Evolutionary conservation across 2,329 filamentous ascomycete species (phyloP).

Genomic region (Pseudonectria buxi): DNA sequence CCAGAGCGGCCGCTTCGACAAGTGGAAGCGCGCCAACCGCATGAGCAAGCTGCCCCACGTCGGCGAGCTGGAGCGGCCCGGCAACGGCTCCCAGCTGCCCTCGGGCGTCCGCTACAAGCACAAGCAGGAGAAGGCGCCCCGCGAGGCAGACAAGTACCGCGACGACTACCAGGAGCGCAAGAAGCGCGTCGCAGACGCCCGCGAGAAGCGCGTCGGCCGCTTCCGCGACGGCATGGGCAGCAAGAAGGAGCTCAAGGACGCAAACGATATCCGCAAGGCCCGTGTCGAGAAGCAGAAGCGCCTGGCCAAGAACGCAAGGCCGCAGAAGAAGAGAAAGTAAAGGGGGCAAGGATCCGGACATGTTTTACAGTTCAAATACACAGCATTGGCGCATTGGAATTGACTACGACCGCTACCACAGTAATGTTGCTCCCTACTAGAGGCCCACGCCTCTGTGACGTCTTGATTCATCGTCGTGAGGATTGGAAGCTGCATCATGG

Average conservation of each 20-base stretch:
- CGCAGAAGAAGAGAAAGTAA: conserved; percentile 50
- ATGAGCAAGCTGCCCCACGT: conserved; percentile 71
- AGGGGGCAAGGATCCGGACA: no score
- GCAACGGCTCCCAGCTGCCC: conserved; percentile 20
- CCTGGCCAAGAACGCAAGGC: conserved; percentile 83
- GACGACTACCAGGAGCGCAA: conserved; percentile 88
- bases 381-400: no score
- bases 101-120: conserved; percentile 63
- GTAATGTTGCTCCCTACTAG: no score
- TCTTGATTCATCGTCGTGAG: no score
- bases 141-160: conserved; percentile 84
- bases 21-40: conserved; percentile 82
- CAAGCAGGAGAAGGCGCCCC: conserved; percentile 80
- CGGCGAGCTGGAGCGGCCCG: conserved; percentile 66
- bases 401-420: no score
- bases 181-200: conserved; percentile 81
- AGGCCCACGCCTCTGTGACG: no score
- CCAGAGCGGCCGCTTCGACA: conserved; percentile 87
- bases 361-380: no score
- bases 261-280: conserved; percentile 78
- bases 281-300: conserved; percentile 69
- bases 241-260: conserved; percentile 70
- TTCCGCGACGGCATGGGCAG: conserved; percentile 69
- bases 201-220: conserved; percentile 71
- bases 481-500: background rate